phyloP scores from a whole-genome alignment of 1,139 yeast genomes.

The Pichia sp. region DNA sequence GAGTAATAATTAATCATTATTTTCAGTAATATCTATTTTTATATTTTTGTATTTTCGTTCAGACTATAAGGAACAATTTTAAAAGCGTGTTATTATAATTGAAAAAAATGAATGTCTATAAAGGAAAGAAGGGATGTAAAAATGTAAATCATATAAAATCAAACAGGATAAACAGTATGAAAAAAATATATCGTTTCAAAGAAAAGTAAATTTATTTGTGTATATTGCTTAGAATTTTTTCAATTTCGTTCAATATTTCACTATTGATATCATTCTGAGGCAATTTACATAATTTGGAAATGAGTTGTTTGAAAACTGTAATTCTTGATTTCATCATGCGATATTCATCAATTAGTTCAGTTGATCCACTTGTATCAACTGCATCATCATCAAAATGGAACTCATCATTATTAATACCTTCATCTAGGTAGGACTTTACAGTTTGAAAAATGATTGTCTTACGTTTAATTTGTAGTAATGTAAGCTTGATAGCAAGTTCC shows the following conservation, averaged over 20 bases:
- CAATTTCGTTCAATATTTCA: constrained; percentile 51
- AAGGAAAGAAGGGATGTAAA: background rate
- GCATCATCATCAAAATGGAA: constrained; percentile 11
- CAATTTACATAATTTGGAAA: constrained; percentile 78
- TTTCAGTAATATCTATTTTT: background rate
- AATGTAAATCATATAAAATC: background rate
- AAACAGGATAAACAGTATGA: background rate
- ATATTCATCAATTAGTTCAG: constrained; percentile 2
- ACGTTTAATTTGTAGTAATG: constrained; percentile 49
- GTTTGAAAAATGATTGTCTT: constrained; percentile 33
- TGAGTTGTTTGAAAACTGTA: constrained; percentile 73
- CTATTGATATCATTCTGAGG: constrained; percentile 75
- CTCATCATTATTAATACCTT: constrained; percentile 8
- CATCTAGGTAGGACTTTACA: constrained; percentile 6
- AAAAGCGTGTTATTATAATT: background rate
- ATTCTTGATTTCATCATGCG: constrained; percentile 38
- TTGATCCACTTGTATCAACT: background rate
- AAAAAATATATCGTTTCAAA: background rate
- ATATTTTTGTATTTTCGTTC: background rate
- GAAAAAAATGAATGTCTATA: background rate
- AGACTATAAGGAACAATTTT: background rate
- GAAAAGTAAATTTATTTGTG: background rate
- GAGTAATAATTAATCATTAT: too few relatives aligned
- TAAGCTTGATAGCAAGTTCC: constrained; percentile 39
- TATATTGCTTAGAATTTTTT: constrained; percentile 23